phyloP scores from a whole-genome alignment of 495 filamentous ascomycete species.

The Penicillium herquei region DNA sequence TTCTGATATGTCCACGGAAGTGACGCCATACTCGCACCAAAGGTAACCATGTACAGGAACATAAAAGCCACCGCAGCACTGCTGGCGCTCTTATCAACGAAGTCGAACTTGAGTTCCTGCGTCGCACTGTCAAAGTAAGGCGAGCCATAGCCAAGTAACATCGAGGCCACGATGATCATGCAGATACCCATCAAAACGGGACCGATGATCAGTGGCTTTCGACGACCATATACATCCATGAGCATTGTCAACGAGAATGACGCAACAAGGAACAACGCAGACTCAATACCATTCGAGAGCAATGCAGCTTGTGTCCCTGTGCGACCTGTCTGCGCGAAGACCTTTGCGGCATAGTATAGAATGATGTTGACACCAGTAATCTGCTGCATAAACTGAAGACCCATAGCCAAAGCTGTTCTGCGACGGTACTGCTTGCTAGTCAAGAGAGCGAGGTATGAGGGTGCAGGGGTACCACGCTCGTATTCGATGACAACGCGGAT shows the following conservation, averaged over 20 bases:
- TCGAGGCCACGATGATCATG: constrained; percentile 1
- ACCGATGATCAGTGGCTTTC: background rate
- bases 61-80: background rate
- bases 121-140: background rate
- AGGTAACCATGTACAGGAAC: constrained; percentile 2
- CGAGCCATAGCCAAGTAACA: background rate
- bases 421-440: constrained; percentile 1
- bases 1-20: constrained; percentile 2
- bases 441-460: background rate
- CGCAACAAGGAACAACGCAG: background rate
- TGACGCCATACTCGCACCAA: constrained; percentile 1
- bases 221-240: background rate
- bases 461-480: background rate
- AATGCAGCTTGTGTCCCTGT: background rate
- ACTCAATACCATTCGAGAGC: background rate
- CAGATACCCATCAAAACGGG: background rate
- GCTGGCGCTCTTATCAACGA: background rate
- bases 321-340: background rate
- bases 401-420: background rate
- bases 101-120: background rate
- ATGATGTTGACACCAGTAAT: constrained; percentile 3
- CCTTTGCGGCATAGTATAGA: background rate
- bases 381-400: constrained; percentile 2
- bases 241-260: background rate
- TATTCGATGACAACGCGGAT: background rate